Base-by-base conservation (phyloP, 2,329 filamentous ascomycete genomes). In the Cercospora sesami region DNA sequence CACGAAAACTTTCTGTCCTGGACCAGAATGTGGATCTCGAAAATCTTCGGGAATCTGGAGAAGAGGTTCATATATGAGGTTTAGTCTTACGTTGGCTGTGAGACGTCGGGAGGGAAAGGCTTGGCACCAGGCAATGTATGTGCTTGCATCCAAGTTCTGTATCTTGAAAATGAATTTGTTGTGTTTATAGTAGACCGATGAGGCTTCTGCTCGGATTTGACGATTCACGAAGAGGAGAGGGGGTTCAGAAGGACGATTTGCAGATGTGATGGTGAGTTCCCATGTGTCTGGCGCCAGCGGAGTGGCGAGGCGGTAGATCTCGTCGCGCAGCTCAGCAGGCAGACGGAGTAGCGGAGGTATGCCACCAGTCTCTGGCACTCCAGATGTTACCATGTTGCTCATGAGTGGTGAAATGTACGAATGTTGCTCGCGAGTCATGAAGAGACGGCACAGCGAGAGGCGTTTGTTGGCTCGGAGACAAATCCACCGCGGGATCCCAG, bases 161-260 rank as follows among this genome's bases (percentile, higher is more conserved):
- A 63, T 63, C n/a, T 26, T 8, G 28, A 63, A 63, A 1, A 53
- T 28, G 45, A 63, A 51, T 8, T 53, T 21, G 28, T 63, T 63
- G 5, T 63, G 23, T 26, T 33, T 30, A 26, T 63, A 48, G 42
- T 64, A 64, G 51, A 64, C 33, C 6, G 62, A 39, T 12, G 9
- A 57, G 16, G 62, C 48, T 55, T 64, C 63, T 58, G 21, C 26
- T 26, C 63, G 53, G 12, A 59, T 55, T 16, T 63, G 60, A 45
- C 28, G 45, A 23, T 63, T 63, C 3, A 63, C 60, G 39, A 30
- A 28, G 18, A 63, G 42, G 3, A 63, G 59, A 61, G 33, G n/a
- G 4, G 59, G 59, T 30, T 61, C 59, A 12, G 12, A 12, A 21
- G 59, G 59, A 61, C 55, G n/a, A 14, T 31, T 55, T 16, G 3